Evolutionary conservation across 2,329 filamentous ascomycete genomes (phyloP), one percentile per base, ranked within the genome.

Genomic region (Penicillium nordicum): DNA sequence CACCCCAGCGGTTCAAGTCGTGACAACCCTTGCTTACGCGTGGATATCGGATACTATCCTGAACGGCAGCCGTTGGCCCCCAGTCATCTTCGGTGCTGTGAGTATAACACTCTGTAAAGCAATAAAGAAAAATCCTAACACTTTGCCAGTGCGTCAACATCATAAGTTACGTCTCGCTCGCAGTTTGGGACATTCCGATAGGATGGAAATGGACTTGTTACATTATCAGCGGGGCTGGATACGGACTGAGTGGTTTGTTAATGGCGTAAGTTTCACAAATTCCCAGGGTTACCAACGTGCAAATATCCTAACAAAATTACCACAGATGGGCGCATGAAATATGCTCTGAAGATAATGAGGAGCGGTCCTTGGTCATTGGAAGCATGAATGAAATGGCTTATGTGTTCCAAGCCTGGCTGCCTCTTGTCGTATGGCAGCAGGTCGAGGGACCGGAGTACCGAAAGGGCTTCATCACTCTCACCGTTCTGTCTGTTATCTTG

Each of bases 341-440:
- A 21, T 84, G 81, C 57, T 74, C 78, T 3, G 72, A 72, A 3
- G 79, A 86, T 45, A 83, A 85, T 53, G 86, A 89, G 69, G 86
- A 89, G 72, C 76, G 86, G 10, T 85, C 87, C 0, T 74, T 90
- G 4, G 84, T 89, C 0, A 80, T 86, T 0, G 86, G 79, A 0
- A 74, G 78, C 16, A 89, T 89, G 84, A 89, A 89, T 57, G 81
- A 87, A 66, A 81, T 89, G 74, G 86, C 85, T 0, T 88, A 88
- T 57, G 84, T 88, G 1, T 72, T 90, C 42, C 85, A 89, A 65
- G 84, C 86, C 0, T 89, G 86, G 86, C 68, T 90, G 41, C 87
- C 87, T 7, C 77, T 87, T 32, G 67, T 88, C 9, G 79, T 88
- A 10, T 88, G 85, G 86, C 82, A 85, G 71, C 83, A 86, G 65